These are phyloP conservation scores for Tetracentron sinense DNA, from an alignment of 164 flowering plant species.

Conservation along the genomic window DNA sequence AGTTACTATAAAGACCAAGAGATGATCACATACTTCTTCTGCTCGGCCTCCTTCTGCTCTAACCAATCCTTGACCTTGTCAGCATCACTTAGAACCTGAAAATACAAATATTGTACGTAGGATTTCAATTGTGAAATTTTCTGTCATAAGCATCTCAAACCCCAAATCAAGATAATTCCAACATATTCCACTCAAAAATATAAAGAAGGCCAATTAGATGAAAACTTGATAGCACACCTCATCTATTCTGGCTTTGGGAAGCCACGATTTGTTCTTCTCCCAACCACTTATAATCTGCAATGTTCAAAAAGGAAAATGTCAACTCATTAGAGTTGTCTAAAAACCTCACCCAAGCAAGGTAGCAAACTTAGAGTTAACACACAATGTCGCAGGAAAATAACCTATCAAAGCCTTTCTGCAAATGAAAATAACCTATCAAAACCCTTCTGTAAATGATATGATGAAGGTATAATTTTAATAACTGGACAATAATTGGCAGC, in stretches of 20 bases:
- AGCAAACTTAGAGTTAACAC: background rate
- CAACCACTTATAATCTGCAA: conserved; percentile 67
- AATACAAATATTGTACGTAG: background rate
- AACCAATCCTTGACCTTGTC: conserved; percentile 75
- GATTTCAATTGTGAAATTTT: background rate
- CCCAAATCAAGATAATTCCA: background rate
- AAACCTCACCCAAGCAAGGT: background rate
- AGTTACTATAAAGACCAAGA: background rate
- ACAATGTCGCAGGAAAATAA: background rate
- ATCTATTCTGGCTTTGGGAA: conserved; percentile 71
- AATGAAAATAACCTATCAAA: no score
- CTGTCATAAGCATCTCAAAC: conserved; percentile 2
- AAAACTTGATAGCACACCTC: conserved; percentile 46
- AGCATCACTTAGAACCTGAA: conserved; percentile 60
- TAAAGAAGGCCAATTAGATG: background rate
- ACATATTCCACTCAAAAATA: background rate
- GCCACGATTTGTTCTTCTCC: conserved; percentile 84
- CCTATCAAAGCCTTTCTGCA: no score
- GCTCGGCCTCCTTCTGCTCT: conserved; percentile 76
- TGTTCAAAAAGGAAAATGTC: background rate
- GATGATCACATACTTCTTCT: conserved; percentile 57
- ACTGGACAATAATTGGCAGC: no score
- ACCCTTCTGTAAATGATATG: no score
- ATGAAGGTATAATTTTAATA: no score
- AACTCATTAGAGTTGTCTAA: background rate